Percentiles rank a stretch among this genome's conserved stretches.
phyloP scores from a whole-genome alignment of 1,284 basidiomycete species.

The Trichosporon coremiiforme region DNA sequence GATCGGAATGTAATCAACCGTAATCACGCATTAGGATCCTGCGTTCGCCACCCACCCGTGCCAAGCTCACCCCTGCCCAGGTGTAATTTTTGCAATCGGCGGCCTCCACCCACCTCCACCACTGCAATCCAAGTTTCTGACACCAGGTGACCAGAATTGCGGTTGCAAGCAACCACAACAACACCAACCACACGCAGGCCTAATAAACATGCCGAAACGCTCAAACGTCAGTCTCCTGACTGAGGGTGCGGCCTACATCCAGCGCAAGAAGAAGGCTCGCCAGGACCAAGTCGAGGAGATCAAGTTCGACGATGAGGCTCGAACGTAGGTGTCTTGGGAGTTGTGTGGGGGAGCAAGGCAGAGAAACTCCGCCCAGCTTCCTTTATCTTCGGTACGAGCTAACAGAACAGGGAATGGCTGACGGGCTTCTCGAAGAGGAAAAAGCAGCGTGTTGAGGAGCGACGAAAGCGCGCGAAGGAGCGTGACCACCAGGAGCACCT shows the following conservation, averaged over 20 bases:
- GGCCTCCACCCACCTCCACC: constrained; percentile 16
- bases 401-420: constrained; percentile 51
- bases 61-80: not conserved
- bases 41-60: not conserved
- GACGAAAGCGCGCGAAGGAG: constrained; percentile 51
- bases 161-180: not conserved
- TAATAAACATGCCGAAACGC: constrained; percentile 23
- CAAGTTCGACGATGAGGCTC: constrained; percentile 56
- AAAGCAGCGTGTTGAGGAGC: constrained; percentile 55
- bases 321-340: constrained; percentile 41
- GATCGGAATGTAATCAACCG: not conserved
- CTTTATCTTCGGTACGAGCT: not conserved
- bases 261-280: constrained; percentile 51
- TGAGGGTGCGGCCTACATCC: constrained; percentile 55
- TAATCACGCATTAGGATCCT: not conserved
- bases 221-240: constrained; percentile 57
- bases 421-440: constrained; percentile 57
- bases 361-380: no score
- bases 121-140: not conserved
- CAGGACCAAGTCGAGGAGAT: constrained; percentile 56
- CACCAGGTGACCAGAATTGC: not conserved
- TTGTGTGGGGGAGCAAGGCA: no score
- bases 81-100: constrained; percentile 14
- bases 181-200: constrained; percentile 18
- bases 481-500: constrained; percentile 52